Percentiles rank a stretch among this genome's conserved stretches.
phyloP scores from a whole-genome alignment of 257 asterid genomes.

The Prunella vulgaris region DNA sequence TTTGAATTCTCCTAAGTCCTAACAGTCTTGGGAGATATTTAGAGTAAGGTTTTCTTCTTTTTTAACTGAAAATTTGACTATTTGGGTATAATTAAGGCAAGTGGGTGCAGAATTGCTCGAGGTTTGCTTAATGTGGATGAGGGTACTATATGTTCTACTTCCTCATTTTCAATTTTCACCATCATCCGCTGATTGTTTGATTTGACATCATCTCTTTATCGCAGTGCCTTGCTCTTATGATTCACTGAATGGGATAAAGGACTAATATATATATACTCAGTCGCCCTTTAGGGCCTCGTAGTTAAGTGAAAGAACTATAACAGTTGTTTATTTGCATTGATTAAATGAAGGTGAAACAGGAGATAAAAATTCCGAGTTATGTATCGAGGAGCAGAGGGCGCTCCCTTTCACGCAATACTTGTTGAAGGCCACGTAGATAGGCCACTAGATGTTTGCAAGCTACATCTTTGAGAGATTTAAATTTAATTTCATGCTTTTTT shows the following conservation, averaged over 20 bases:
- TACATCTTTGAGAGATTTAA: neutral
- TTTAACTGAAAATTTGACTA: slow-evolving; percentile 7
- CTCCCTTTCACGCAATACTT: neutral
- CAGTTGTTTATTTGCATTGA: neutral
- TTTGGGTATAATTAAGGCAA: neutral
- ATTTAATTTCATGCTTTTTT: neutral
- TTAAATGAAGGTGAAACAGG: neutral
- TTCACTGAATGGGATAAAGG: neutral
- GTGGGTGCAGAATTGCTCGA: neutral
- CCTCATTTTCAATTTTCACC: neutral
- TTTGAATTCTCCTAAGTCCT: neutral
- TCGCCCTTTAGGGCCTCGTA: no score
- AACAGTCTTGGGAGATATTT: neutral
- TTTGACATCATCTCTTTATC: neutral
- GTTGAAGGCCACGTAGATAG: neutral
- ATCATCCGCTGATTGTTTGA: neutral
- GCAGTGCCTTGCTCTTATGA: slow-evolving; percentile 14
- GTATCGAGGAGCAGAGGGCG: neutral
- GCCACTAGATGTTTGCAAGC: neutral
- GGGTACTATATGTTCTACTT: neutral
- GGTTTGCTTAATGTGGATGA: neutral
- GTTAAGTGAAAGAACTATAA: neutral
- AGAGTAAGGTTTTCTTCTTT: neutral
- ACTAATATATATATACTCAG: no score
- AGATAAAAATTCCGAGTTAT: neutral